Evolutionary conservation across 805 yeast species (phyloP), one percentile per base, ranked within the genome.

Genomic region (Candida tammaniensis): DNA sequence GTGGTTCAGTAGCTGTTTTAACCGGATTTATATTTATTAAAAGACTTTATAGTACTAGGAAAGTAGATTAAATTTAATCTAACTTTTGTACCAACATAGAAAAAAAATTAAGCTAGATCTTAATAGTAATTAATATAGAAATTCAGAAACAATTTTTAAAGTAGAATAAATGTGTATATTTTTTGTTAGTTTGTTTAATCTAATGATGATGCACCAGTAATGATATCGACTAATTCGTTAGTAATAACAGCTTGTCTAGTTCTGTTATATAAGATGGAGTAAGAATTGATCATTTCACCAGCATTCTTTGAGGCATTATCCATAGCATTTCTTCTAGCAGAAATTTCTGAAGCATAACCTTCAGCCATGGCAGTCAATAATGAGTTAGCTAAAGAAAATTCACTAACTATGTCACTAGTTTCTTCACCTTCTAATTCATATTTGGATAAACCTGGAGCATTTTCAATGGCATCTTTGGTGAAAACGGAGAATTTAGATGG

Each of bases 221-320:
- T 91, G 61, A 93, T 93, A 74, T 93, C 98, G 61, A 93, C 98
- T 81, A 93, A 76, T 78, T 93, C 98, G 80, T 93, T 93, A 70
- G 98, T 89, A 61, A 91, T 91, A 61, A 89, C 96, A 52, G 97
- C 96, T 79, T 93, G 98, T 78, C 97, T 87, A 59, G 97, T 84
- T 80, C 98, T 91, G 89, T 93, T 93, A 75, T 93, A 93, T 70
- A 93, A 81, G 68, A 93, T 93, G 52, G 98, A 84, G 84, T 86
- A 91, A 62, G 78, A 83, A 72, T 78, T 80, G 64, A 93, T 93
- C 98, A 93, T 93, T 57, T 93, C 98, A 72, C 95, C 96, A 46
- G 98, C 98, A 64, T 91, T 91, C 93, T 93, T 91, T 52, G 97
- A 88, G 46, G 98, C 98, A 61, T 93, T 93, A 72, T 91, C 98